Conservation (phyloP, 164 flowering plant species). For the Akebia trifoliata region DNA sequence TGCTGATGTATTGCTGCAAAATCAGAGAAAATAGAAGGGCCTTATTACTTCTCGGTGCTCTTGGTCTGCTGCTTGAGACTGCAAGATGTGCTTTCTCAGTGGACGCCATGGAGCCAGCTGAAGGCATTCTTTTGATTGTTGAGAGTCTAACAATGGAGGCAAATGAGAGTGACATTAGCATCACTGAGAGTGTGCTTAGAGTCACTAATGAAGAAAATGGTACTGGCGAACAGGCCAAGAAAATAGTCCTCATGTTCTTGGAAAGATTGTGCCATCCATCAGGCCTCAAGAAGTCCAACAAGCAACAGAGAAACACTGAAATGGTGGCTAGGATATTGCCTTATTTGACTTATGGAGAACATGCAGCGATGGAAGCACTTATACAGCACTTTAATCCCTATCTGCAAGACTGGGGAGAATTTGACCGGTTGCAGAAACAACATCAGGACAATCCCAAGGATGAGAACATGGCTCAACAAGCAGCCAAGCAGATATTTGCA, state of each 20-base stretch:
- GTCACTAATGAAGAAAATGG: constrained; percentile 79
- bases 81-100: constrained; percentile 96
- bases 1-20: constrained; percentile 95
- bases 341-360: constrained; percentile 93
- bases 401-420: constrained; percentile 75
- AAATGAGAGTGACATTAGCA: constrained; percentile 84
- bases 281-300: constrained; percentile 79
- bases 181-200: constrained; percentile 66
- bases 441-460: constrained; percentile 70
- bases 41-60: constrained; percentile 71
- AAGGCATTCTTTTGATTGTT: constrained; percentile 96
- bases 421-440: constrained; percentile 69
- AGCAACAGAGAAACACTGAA: constrained; percentile 97
- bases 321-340: constrained; percentile 99
- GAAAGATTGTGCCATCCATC: constrained; percentile 83
- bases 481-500: constrained; percentile 65
- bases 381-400: constrained; percentile 86
- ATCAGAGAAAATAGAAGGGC: constrained; percentile 88
- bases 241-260: constrained; percentile 91
- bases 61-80: constrained; percentile 85
- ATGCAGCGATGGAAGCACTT: constrained; percentile 97
- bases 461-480: constrained; percentile 63
- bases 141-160: constrained; percentile 93
- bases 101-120: constrained; percentile 99
- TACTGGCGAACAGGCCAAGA: constrained; percentile 89